Percentiles rank a stretch among this genome's conserved stretches.
Evolutionary conservation across 2,329 filamentous ascomycete genomes (phyloP).

Genomic region (Cyphellophora attinorum): DNA sequence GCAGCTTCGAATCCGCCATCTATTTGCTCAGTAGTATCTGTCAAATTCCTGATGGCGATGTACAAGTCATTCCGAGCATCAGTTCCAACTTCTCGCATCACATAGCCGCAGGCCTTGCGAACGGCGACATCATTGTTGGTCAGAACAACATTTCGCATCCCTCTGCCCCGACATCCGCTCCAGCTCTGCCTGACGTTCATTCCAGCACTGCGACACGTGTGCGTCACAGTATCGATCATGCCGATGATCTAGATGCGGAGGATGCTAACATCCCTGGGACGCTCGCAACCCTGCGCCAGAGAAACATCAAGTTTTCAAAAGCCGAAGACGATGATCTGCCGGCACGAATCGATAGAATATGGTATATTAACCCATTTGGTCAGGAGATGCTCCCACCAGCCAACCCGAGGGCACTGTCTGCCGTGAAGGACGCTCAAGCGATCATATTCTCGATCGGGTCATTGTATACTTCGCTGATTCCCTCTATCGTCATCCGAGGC

Average conservation of each 20-base stretch:
- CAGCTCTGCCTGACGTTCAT: constrained; percentile 21
- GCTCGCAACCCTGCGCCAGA: constrained; percentile 66
- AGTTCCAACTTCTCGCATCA: constrained; percentile 95
- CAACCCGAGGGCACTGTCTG: constrained; percentile 68
- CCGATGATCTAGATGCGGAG: constrained; percentile 26
- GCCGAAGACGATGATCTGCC: constrained; percentile 74
- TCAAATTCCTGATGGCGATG: constrained; percentile 60
- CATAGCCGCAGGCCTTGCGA: constrained; percentile 70
- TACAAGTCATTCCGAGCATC: constrained; percentile 77
- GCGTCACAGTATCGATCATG: constrained; percentile 21
- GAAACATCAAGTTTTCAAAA: constrained; percentile 77
- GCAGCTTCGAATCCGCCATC: constrained; percentile 84
- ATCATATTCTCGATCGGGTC: constrained; percentile 92
- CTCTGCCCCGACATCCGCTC: constrained; percentile 26
- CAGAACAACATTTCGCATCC: constrained; percentile 92
- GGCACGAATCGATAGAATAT: constrained; percentile 68
- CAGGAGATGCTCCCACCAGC: constrained; percentile 81
- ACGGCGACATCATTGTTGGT: constrained; percentile 72
- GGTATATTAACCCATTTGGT: constrained; percentile 99
- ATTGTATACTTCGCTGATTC: constrained; percentile 80
- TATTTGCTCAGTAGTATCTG: constrained; percentile 83
- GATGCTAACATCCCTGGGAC: constrained; percentile 49
- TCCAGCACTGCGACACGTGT: constrained; percentile 21
- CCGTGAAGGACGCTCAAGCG: constrained; percentile 54
- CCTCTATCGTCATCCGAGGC: constrained; percentile 67